phyloP scores from a whole-genome alignment of 345 rosid genomes.

The Salix dunnii region DNA sequence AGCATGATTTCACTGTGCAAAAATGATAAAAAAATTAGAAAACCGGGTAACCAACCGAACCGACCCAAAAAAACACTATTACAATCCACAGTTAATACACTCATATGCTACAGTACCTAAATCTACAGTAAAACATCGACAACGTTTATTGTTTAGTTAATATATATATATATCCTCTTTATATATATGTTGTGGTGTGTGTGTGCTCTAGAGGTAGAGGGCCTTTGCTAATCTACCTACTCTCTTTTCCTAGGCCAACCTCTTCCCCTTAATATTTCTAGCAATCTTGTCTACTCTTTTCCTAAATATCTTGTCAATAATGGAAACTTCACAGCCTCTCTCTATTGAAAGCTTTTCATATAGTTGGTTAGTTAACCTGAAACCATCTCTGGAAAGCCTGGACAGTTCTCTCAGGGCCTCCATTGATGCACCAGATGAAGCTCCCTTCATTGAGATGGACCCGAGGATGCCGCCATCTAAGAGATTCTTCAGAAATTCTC shows the following conservation, averaged over 20 bases:
- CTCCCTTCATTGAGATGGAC: conserved; percentile 95
- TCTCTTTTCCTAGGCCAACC: no score
- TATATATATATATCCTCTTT: conserved; percentile 29
- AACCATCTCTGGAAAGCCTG: conserved; percentile 54
- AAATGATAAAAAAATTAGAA: no score
- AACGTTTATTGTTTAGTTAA: no score
- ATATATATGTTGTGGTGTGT: conserved; percentile 1
- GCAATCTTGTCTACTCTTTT: conserved; percentile 1
- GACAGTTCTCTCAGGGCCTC: conserved; percentile 47
- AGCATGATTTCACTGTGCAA: no score
- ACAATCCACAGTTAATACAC: no score
- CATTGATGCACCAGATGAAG: conserved; percentile 61
- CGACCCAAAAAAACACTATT: no score
- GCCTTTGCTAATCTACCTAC: conserved; percentile 17
- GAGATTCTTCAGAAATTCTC: conserved; percentile 63
- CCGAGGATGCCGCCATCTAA: conserved; percentile 85
- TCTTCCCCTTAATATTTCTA: background rate
- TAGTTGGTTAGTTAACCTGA: conserved; percentile 79
- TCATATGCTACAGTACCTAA: no score
- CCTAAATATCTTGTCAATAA: conserved; percentile 19
- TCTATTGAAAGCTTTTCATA: conserved; percentile 92
- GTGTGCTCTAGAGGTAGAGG: conserved; percentile 11
- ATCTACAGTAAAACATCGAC: no score
- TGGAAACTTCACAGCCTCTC: conserved; percentile 72
- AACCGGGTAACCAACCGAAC: no score